Conservation (phyloP, 345 rosid species). For the Triadica sebifera region DNA sequence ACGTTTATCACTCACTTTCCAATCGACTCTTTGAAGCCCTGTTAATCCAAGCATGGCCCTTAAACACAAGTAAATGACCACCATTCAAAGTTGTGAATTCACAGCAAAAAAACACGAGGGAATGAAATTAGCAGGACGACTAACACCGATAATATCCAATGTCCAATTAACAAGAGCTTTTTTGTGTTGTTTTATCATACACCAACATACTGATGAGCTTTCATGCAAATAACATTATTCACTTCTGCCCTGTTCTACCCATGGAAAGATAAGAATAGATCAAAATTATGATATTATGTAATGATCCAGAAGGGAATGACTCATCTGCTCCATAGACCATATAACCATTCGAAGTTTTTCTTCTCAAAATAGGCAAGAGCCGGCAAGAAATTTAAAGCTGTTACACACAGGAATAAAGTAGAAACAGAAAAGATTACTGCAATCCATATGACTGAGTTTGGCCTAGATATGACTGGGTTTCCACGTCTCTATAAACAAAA, state of each 20-base stretch:
- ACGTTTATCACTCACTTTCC: conserved; percentile 61
- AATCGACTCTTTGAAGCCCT: conserved; percentile 61
- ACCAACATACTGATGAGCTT: background rate
- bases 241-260: background rate
- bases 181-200: background rate
- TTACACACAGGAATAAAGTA: no score
- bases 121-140: background rate
- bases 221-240: background rate
- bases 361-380: no score
- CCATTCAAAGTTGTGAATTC: conserved; percentile 3
- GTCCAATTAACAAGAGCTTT: background rate
- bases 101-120: background rate
- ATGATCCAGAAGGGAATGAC: background rate
- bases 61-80: background rate
- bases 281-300: background rate
- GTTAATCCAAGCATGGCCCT: conserved; percentile 75
- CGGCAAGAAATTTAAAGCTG: no score
- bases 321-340: no score
- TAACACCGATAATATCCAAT: background rate
- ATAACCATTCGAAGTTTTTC: no score
- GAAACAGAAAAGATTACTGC: no score
- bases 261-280: background rate
- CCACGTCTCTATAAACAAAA: background rate
- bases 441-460: no score
- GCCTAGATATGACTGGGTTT: no score